These are phyloP conservation scores for Pharus latifolius DNA, from an alignment of 176 grass and related monocot species.

Conservation along the genomic window DNA sequence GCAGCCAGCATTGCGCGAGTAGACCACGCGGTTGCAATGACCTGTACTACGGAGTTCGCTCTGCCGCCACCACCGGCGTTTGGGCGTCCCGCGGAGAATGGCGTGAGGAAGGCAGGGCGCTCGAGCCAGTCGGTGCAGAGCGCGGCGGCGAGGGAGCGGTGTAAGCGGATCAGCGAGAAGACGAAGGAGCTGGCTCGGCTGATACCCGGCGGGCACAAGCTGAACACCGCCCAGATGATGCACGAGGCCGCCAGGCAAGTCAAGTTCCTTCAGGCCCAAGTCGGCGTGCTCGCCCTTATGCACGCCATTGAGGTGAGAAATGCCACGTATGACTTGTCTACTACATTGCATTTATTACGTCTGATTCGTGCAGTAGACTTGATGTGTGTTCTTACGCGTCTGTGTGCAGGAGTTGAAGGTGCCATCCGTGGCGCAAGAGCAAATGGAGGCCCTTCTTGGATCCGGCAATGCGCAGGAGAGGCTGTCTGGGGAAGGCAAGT, in stretches of 20 bases:
- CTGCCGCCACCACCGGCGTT: too few species aligned
- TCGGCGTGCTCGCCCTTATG: slow-evolving; percentile 58
- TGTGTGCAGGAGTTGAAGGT: slow-evolving; percentile 8
- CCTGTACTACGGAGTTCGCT: not conserved
- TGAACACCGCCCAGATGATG: slow-evolving; percentile 89
- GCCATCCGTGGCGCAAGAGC: slow-evolving; percentile 3
- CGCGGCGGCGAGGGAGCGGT: slow-evolving; percentile 45
- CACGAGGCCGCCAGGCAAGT: slow-evolving; percentile 47
- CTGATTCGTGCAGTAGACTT: too few species aligned
- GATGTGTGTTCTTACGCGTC: not conserved
- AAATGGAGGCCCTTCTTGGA: slow-evolving; percentile 39
- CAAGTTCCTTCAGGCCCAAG: slow-evolving; percentile 68
- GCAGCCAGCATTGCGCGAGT: slow-evolving; percentile 29
- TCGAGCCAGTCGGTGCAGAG: slow-evolving; percentile 26
- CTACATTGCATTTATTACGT: not conserved
- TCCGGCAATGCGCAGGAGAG: slow-evolving; percentile 31
- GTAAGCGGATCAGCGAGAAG: slow-evolving; percentile 74
- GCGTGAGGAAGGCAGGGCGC: not conserved
- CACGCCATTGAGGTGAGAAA: slow-evolving; percentile 29
- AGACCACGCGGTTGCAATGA: not conserved
- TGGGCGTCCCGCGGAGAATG: too few species aligned
- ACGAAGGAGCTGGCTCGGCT: slow-evolving; percentile 57
- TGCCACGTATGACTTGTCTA: not conserved
- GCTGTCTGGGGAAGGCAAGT: slow-evolving; percentile 44
- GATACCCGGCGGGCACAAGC: slow-evolving; percentile 48